Evolutionary conservation across 495 filamentous ascomycete genomes (phyloP), one percentile per base, ranked within the genome.

Genomic region (Aspergillus sclerotiicarbonarius): DNA sequence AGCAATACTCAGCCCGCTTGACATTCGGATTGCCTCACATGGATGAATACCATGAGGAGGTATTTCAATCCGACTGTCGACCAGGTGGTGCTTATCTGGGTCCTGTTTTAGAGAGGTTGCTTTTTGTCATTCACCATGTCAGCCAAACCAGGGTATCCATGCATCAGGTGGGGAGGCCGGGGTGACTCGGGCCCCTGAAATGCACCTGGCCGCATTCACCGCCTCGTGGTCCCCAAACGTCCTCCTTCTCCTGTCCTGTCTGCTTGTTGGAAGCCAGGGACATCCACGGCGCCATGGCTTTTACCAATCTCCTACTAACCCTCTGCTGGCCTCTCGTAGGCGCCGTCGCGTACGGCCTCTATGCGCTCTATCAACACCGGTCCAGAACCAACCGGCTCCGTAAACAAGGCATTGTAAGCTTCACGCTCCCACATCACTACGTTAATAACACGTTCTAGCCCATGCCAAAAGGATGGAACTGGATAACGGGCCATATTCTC

Each of bases 391-490:
- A 49, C 46, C 18, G 19, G 29, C 19, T 49, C 20, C 46, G 46
- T 18, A 25, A 49, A 49, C 46, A 49, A 31, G 46, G 46, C 20
- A 49, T 49, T 25, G 46, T 49, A 31, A 49, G 46, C 25, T 30
- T 18, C 35, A n/a, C 37, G 6, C 19, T 18, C 20, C 7, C 18
- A 16, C 10, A 29, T 19, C 46, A 9, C 18, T 12, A 29, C 4
- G 8, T 19, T 25, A 7, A 8, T 29, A 25, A 29, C 19, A 2
- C 5, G 10, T 19, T 6, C 9, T 19, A 49, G 46, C 20, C 46
- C 46, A 49, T 49, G 46, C 46, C 46, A 6, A 31, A 49, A 49
- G 37, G 37, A 41, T 49, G 46, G 46, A 49, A 31, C 46, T 49
- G 46, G 46, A 6, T 49, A 49, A 49, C 46, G 19, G 46, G 46